Evolutionary conservation across 169 alveolate genomes (phyloP), one percentile per base, ranked within the genome.

Genomic region (Eimeria falciformis): DNA sequence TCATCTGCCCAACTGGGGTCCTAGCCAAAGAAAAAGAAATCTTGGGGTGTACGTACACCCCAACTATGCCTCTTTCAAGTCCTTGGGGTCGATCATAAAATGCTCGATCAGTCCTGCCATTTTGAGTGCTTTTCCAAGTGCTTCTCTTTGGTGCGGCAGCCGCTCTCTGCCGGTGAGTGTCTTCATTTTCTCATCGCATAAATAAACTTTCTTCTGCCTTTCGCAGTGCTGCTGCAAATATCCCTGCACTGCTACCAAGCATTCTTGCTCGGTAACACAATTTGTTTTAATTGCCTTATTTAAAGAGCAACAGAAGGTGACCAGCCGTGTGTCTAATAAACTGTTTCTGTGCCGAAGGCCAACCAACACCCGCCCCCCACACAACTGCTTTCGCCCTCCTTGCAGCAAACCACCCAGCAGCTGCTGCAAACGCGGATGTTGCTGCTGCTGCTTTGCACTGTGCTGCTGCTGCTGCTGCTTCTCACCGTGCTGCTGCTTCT

Each of bases 381-480:
- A 50, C n/a, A 50, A 50, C 62, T 11, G n/a, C 62, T 50, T 50
- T 14, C 14, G 7, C n/a, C 62, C 62, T 11, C 14, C 62, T 14
- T 50, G 62, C 7, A 50, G 62, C 62, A 50, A 50, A 50, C n/a
- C 7, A 50, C 14, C 58, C 14, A 50, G 58, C 58, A 50, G 58
- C 58, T 9, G 58, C 58, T 9, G 58, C 58, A 50, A 50, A 7
- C 14, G 58, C 58, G 7, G 58, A 7, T 50, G 58, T 14, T 50
- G 58, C 58, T 50, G 58, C 58, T 50, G 58, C 58, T 50, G 58
- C 58, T 50, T 7, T 14, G 7, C 21, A 7, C 14, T 7, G 21
- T 50, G 58, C 58, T 50, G 58, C 58, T 50, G 58, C 58, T 50
- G 58, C 58, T 50, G 58, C 58, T 50, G 58, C 58, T 50, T 7